A percentile compares a stretch with the other conserved stretches of the same genome.
phyloP scores from a whole-genome alignment of 2,329 filamentous ascomycete species.

The Fusarium sp. region DNA sequence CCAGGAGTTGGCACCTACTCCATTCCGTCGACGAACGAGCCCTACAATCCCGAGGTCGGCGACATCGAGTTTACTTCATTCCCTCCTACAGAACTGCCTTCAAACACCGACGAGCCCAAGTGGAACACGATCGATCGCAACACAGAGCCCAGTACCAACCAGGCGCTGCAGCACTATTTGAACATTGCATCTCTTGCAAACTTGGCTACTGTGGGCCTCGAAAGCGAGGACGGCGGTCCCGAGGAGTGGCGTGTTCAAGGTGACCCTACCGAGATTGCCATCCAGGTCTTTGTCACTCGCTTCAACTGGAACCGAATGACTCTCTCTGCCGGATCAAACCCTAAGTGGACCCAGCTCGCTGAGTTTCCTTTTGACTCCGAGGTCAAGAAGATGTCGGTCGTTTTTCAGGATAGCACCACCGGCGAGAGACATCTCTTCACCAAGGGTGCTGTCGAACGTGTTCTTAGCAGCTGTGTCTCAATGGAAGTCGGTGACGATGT shows the following conservation, averaged over 20 bases:
- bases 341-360: constrained; percentile 67
- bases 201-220: constrained; percentile 63
- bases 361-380: constrained; percentile 81
- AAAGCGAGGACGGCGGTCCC: constrained; percentile 58
- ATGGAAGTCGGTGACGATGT: constrained; percentile 55
- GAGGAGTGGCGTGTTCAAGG: constrained; percentile 71
- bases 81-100: constrained; percentile 36
- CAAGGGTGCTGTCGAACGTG: constrained; percentile 75
- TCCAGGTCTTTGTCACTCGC: constrained; percentile 78
- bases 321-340: constrained; percentile 60
- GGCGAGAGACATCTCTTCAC: constrained; percentile 64
- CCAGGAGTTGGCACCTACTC: constrained; percentile 46
- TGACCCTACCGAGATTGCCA: constrained; percentile 76
- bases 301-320: constrained; percentile 71
- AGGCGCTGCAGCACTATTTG: constrained; percentile 65
- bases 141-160: constrained; percentile 56
- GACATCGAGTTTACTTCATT: constrained; percentile 23
- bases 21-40: constrained; percentile 43
- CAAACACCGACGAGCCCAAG: constrained; percentile 35
- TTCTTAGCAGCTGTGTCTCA: constrained; percentile 69
- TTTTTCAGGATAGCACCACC: constrained; percentile 62
- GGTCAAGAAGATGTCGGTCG: constrained; percentile 82
- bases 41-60: constrained; percentile 43
- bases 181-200: constrained; percentile 75
- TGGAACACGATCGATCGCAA: constrained; percentile 41